Evolutionary conservation across 805 yeast species (phyloP).

Genomic region (Saturnispora bothae): DNA sequence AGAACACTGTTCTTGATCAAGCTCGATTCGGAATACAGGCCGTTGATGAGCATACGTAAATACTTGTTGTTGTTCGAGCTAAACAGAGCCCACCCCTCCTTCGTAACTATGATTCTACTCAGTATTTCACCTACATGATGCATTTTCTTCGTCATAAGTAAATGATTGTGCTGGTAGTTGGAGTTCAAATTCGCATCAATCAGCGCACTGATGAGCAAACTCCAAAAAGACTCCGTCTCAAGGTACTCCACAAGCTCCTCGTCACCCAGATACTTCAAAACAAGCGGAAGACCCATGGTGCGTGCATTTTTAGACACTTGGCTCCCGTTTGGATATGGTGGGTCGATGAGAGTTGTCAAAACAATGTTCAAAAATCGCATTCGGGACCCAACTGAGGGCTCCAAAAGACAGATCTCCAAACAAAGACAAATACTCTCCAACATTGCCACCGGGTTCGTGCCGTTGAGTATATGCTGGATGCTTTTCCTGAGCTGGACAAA

Average conservation of each 20-base stretch:
- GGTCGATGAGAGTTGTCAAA: conserved; percentile 9
- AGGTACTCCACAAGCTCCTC: conserved; percentile 40
- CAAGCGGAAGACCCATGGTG: conserved; percentile 7
- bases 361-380: conserved; percentile 7
- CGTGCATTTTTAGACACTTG: conserved; percentile 5
- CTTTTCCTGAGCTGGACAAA: background rate
- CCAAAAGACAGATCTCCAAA: conserved; percentile 8
- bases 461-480: background rate
- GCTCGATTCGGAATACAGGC: conserved; percentile 30
- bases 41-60: conserved; percentile 46
- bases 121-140: conserved; percentile 6
- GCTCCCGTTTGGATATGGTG: conserved; percentile 8
- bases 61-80: conserved; percentile 46
- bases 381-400: conserved; percentile 5
- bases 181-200: conserved; percentile 5
- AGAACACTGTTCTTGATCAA: conserved; percentile 9
- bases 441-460: background rate
- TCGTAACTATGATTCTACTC: background rate
- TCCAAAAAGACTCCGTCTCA: conserved; percentile 57
- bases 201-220: conserved; percentile 33
- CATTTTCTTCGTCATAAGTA: conserved; percentile 1
- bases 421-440: conserved; percentile 6
- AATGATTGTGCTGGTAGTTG: conserved; percentile 5
- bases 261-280: conserved; percentile 46
- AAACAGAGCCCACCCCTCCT: conserved; percentile 53